Evolutionary conservation across 306 rosid genomes (phyloP).

Genomic region (Lathyrus sativus): DNA sequence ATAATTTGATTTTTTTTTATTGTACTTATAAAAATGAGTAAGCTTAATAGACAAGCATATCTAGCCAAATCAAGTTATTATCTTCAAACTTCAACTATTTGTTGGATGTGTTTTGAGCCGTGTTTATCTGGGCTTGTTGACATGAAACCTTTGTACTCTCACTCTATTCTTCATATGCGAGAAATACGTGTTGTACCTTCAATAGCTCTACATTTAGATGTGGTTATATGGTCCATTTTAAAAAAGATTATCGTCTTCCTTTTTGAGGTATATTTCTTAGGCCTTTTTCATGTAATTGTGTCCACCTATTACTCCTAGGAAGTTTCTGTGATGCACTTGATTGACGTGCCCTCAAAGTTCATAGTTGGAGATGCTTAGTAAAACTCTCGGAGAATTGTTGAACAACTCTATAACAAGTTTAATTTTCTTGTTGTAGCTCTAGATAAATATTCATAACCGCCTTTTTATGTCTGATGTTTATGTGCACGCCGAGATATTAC

Average conservation of each 20-base stretch:
- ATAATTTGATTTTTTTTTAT: conserved; percentile 24
- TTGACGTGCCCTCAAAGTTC: conserved; percentile 7
- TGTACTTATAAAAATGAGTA: conserved; percentile 29
- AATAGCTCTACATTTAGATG: background rate
- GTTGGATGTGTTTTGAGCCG: conserved; percentile 33
- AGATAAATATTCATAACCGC: background rate
- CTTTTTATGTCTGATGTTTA: no score
- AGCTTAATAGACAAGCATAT: conserved; percentile 33
- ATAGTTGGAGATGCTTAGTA: conserved; percentile 8
- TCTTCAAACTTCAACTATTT: conserved; percentile 28
- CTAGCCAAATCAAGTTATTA: no score
- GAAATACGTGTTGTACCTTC: background rate
- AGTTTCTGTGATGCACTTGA: conserved; percentile 27
- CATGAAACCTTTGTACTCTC: background rate
- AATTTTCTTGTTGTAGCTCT: conserved; percentile 16
- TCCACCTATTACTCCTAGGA: conserved; percentile 22
- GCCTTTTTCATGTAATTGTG: conserved; percentile 29
- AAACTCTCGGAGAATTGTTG: conserved; percentile 4
- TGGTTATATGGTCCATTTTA: conserved; percentile 40
- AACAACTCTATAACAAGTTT: background rate
- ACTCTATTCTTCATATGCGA: conserved; percentile 11
- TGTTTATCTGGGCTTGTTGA: conserved; percentile 31
- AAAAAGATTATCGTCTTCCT: conserved; percentile 25
- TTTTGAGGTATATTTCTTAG: conserved; percentile 19
- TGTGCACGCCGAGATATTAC: no score